Percentiles rank a stretch among this genome's conserved stretches.
Evolutionary conservation across 306 rosid genomes (phyloP).

Genomic region (Acacia acuminata): DNA sequence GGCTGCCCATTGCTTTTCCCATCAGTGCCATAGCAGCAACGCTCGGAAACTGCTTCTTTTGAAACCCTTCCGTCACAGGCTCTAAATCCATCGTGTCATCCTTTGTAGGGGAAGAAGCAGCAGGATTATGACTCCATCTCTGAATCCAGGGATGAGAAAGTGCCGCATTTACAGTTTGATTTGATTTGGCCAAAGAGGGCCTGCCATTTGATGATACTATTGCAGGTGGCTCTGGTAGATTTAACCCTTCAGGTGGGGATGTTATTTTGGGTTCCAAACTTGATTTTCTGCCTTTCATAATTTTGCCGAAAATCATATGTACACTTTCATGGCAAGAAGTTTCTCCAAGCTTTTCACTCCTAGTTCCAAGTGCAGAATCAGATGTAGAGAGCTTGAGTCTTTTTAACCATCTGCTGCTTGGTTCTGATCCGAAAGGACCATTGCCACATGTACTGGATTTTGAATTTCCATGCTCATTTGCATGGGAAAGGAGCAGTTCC

Average conservation of each 20-base stretch:
- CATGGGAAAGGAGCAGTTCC: slow-evolving; percentile 65
- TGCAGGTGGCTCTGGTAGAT: slow-evolving; percentile 31
- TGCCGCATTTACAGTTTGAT: slow-evolving; percentile 44
- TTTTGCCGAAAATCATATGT: slow-evolving; percentile 33
- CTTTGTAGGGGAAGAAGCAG: slow-evolving; percentile 41
- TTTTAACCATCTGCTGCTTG: slow-evolving; percentile 73
- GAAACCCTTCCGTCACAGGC: slow-evolving; percentile 29
- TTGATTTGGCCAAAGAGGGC: slow-evolving; percentile 36
- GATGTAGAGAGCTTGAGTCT: slow-evolving; percentile 65
- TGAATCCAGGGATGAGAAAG: slow-evolving; percentile 90
- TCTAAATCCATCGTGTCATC: slow-evolving; percentile 40
- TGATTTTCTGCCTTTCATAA: slow-evolving; percentile 35
- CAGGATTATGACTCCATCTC: slow-evolving; percentile 56
- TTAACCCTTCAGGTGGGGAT: slow-evolving; percentile 35
- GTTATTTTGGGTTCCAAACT: slow-evolving; percentile 43
- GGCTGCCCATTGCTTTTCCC: slow-evolving; percentile 71
- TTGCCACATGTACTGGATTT: slow-evolving; percentile 40
- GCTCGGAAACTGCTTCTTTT: slow-evolving; percentile 78
- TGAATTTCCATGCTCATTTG: slow-evolving; percentile 44
- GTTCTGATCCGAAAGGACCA: slow-evolving; percentile 53
- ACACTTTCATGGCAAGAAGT: slow-evolving; percentile 49
- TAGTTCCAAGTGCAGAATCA: slow-evolving; percentile 50
- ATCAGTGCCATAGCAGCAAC: slow-evolving; percentile 91
- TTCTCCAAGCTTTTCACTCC: slow-evolving; percentile 56
- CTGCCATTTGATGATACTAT: slow-evolving; percentile 31